Evolutionary conservation across 208 protist species (phyloP).

Genomic region (Tritrichomonas foetus): DNA sequence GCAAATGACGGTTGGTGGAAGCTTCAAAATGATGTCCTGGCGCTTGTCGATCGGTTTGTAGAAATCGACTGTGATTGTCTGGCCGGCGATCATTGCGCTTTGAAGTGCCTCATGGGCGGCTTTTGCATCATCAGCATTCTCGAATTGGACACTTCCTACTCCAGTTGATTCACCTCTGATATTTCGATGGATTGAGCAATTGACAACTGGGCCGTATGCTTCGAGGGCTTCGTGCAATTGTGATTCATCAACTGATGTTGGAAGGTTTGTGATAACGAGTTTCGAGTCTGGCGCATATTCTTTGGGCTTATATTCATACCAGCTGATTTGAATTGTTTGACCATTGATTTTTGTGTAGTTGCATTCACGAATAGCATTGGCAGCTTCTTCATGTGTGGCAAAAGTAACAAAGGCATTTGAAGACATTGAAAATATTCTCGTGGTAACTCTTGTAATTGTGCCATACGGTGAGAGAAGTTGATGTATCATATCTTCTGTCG

Average conservation of each 20-base stretch:
- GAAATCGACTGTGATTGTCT: not conserved
- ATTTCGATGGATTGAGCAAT: not conserved
- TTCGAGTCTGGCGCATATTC: not conserved
- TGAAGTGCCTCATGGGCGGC: not conserved
- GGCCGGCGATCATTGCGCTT: not conserved
- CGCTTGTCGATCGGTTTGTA: not conserved
- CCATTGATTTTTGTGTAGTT: conserved; percentile 20
- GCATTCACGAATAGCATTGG: not conserved
- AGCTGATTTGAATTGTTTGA: not conserved
- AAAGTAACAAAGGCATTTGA: not conserved
- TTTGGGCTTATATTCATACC: not conserved
- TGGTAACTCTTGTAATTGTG: not conserved
- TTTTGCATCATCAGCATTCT: not conserved
- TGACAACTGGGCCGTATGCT: not conserved
- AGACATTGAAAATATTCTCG: not conserved
- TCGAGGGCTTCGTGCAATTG: not conserved
- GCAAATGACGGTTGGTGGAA: not conserved
- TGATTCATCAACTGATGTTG: not conserved
- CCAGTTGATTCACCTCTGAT: not conserved
- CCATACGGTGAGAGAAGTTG: not conserved
- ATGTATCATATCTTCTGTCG: not conserved
- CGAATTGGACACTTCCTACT: not conserved
- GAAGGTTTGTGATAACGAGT: not conserved
- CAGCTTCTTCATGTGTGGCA: not conserved
- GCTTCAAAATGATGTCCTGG: not conserved